phyloP scores from a whole-genome alignment of 805 yeast species.

The Diddensiella santjacobensis region DNA sequence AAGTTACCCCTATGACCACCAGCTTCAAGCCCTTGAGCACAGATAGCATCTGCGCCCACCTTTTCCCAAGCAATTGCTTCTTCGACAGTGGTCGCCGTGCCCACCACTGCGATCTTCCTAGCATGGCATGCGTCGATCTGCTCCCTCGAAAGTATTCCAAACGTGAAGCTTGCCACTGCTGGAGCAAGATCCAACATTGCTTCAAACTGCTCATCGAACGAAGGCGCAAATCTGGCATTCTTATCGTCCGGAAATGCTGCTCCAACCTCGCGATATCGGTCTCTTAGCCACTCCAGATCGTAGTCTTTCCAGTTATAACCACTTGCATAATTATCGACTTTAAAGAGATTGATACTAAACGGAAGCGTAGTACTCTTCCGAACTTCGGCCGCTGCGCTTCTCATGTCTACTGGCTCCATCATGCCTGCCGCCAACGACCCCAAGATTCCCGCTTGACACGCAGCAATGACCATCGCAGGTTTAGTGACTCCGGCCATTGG shows the following conservation, averaged over 20 bases:
- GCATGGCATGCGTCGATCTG: constrained; percentile 37
- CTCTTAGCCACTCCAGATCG: constrained; percentile 14
- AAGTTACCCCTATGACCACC: constrained; percentile 63
- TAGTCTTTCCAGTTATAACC: not conserved
- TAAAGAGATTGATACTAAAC: constrained; percentile 26
- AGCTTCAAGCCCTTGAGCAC: constrained; percentile 59
- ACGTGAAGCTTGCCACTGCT: constrained; percentile 49
- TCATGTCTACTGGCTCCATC: constrained; percentile 18
- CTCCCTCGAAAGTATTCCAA: constrained; percentile 42
- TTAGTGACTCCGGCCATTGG: constrained; percentile 61
- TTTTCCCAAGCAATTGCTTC: constrained; percentile 39
- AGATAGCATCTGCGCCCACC: constrained; percentile 45
- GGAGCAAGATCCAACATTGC: constrained; percentile 35
- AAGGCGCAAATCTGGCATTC: constrained; percentile 1
- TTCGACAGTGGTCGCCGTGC: constrained; percentile 43
- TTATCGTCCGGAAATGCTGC: constrained; percentile 1
- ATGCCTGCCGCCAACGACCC: constrained; percentile 47
- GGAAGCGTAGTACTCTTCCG: constrained; percentile 12
- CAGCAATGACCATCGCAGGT: constrained; percentile 41
- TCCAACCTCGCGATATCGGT: constrained; percentile 7
- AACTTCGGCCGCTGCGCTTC: constrained; percentile 15
- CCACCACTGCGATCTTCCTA: constrained; percentile 42
- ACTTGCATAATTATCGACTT: constrained; percentile 4
- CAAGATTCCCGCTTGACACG: constrained; percentile 44
- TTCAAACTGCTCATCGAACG: constrained; percentile 21